Evolutionary conservation across 306 rosid genomes (phyloP).

Genomic region (Luffa acutangula): DNA sequence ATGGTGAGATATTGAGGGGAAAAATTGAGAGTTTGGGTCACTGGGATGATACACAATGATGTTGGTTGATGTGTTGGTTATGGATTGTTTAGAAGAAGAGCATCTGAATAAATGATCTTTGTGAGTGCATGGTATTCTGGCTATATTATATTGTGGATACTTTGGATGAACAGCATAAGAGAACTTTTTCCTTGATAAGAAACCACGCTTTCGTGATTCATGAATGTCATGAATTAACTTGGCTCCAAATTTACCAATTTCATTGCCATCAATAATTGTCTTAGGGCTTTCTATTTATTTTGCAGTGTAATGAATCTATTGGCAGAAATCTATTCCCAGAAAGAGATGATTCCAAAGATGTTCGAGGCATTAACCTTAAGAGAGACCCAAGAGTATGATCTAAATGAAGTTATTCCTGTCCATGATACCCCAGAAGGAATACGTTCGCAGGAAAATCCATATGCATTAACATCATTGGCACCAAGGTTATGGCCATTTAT

Average conservation of each 20-base stretch:
- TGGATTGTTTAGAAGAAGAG: background rate
- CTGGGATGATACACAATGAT: background rate
- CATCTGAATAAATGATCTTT: background rate
- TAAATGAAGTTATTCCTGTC: constrained; percentile 37
- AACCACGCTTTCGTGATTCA: too few species aligned
- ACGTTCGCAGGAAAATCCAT: constrained; percentile 52
- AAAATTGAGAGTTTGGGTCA: background rate
- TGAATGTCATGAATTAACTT: too few species aligned
- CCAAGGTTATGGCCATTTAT: constrained; percentile 98
- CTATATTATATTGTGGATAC: background rate
- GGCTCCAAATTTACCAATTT: background rate
- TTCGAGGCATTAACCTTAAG: constrained; percentile 35
- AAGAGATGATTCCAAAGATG: constrained; percentile 80
- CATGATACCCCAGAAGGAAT: constrained; percentile 30
- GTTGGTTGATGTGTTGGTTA: too few species aligned
- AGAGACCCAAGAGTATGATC: constrained; percentile 34
- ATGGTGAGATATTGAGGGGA: background rate
- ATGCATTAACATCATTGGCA: constrained; percentile 61
- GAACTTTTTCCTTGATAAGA: background rate
- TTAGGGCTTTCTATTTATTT: constrained; percentile 18
- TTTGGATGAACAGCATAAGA: background rate
- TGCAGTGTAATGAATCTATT: constrained; percentile 98
- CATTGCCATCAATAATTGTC: background rate
- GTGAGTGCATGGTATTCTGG: background rate
- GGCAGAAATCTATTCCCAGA: constrained; percentile 95